Evolutionary conservation across 208 protist species (phyloP), one percentile per base, ranked within the genome.

Genomic region (Naegleria fowleri): DNA sequence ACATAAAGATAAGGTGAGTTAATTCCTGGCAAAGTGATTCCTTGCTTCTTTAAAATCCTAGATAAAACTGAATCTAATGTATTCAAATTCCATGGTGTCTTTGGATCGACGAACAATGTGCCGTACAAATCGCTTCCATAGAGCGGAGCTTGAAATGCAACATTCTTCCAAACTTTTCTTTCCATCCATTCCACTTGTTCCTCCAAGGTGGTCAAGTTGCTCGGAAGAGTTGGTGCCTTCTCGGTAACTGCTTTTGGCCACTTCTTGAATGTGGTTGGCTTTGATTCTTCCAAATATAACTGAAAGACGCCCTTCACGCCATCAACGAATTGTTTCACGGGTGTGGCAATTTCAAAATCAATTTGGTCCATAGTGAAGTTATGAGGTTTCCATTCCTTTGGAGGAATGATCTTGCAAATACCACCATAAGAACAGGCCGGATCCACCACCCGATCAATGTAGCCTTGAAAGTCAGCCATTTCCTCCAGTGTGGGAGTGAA

Each of bases 101-200:
- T n/a, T 25, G 59, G 29, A 36, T 79, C 55, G 4, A 43, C 55
- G 33, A 90, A 90, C 22, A 90, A 79, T 41, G 9, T 51, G 4
- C 87, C 87, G 4, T 52, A n/a, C 9, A 75, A 67, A 48, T 90
- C 87, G 48, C 29, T 16, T n/a, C 52, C 87, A 83, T 90, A 90
- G 11, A 90, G 52, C 0, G 86, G 9, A 48, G 86, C 40, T 22
- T 15, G 5, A 13, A 90, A 90, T 6, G n/a, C 6, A 48, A 90
- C 40, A 76, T 90, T 90, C 86, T 90, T 90, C 86, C 86, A 90
- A 43, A 48, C 25, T 41, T 76, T 90, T 90, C 86, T 90, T 43
- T 76, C 51, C 38, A 90, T 40, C 13, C 7, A 43, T n/a, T 76
- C 38, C 5, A 76, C 22, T 19, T 58, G 9, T 36, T 58, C 22